These are phyloP conservation scores for Komagataella ulmi DNA, from an alignment of 805 yeast species.

Conservation along the genomic window DNA sequence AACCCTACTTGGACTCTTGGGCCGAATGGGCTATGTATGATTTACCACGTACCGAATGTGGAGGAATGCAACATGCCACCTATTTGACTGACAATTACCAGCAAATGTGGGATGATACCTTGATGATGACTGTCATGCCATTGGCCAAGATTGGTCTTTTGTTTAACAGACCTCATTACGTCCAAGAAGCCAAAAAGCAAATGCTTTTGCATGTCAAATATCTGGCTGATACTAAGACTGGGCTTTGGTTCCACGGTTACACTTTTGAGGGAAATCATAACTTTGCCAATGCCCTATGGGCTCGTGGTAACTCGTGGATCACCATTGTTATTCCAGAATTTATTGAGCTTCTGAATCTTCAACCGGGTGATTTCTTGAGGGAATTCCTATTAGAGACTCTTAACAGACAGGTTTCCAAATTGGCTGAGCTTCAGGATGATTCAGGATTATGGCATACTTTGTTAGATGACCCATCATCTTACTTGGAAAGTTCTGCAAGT, in stretches of 20 bases:
- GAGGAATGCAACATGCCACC: conserved; percentile 22
- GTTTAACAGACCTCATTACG: conserved; percentile 16
- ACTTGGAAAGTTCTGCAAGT: conserved; percentile 19
- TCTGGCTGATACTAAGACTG: conserved; percentile 16
- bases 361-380: conserved; percentile 16
- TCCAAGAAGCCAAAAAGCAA: conserved; percentile 21
- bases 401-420: conserved; percentile 16
- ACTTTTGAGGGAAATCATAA: conserved; percentile 15
- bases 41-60: conserved; percentile 17
- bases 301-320: conserved; percentile 23
- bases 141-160: conserved; percentile 9
- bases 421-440: conserved; percentile 15
- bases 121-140: conserved; percentile 25
- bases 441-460: conserved; percentile 21
- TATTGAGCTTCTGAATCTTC: conserved; percentile 16
- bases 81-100: conserved; percentile 16
- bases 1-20: conserved; percentile 20
- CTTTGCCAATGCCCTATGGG: conserved; percentile 20
- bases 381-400: conserved; percentile 16
- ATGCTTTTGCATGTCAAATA: conserved; percentile 19
- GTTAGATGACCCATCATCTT: conserved; percentile 16
- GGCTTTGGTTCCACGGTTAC: conserved; percentile 22
- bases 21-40: conserved; percentile 21
- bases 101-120: conserved; percentile 18
- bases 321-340: conserved; percentile 23